phyloP scores from a whole-genome alignment of 352 stramenopile species.

The Sclerospora graminicola region DNA sequence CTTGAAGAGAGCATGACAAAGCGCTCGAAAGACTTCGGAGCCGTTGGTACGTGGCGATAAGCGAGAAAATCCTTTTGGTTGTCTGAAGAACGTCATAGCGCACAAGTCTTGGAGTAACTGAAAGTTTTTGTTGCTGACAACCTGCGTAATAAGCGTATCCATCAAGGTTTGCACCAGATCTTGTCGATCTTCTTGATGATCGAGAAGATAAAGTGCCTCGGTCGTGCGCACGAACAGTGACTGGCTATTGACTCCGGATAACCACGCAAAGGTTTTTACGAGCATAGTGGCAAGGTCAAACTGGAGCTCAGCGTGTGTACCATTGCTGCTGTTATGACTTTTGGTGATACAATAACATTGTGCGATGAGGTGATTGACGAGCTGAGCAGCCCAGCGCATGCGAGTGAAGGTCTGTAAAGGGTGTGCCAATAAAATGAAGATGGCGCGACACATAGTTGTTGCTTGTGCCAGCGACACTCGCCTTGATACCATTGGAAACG shows the following conservation, averaged over 20 bases:
- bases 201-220: too few species aligned
- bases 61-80: conserved; percentile 22
- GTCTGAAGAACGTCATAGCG: conserved; percentile 29
- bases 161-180: too few species aligned
- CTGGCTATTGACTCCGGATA: too few species aligned
- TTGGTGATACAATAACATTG: conserved; percentile 53
- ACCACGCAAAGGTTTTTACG: too few species aligned
- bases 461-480: conserved; percentile 43
- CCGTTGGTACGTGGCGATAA: conserved; percentile 27
- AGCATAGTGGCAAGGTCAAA: too few species aligned
- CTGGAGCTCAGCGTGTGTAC: too few species aligned
- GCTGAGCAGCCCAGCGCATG: conserved; percentile 24
- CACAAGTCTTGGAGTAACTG: conserved; percentile 46
- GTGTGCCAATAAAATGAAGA: conserved; percentile 49
- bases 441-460: conserved; percentile 37
- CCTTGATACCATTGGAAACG: conserved; percentile 33
- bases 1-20: conserved; percentile 37
- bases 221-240: too few species aligned
- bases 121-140: conserved; percentile 33
- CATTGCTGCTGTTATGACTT: background rate
- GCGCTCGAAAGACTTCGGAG: conserved; percentile 31
- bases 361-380: conserved; percentile 49
- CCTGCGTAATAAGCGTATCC: conserved; percentile 24
- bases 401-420: conserved; percentile 49
- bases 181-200: too few species aligned